phyloP scores from a whole-genome alignment of 768 basidiomycete genomes.

The Tricholoma saponaceum region DNA sequence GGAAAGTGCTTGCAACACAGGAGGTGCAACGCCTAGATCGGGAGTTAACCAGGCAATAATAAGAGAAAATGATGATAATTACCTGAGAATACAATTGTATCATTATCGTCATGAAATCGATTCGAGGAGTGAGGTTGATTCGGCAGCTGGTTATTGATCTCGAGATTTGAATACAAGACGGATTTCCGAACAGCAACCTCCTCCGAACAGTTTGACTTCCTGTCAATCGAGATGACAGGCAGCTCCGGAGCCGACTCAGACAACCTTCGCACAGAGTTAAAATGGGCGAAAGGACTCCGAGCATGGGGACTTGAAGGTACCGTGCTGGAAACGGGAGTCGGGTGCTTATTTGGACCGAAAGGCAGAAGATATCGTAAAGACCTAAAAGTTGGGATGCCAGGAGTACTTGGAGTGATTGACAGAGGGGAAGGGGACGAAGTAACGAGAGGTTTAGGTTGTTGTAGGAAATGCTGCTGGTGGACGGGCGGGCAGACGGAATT shows the following conservation, averaged over 20 bases:
- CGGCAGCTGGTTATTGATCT: slow-evolving; percentile 30
- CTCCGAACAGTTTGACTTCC: slow-evolving; percentile 17
- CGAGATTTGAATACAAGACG: slow-evolving; percentile 34
- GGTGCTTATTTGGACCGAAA: slow-evolving; percentile 51
- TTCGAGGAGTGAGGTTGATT: not conserved
- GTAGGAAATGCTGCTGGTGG: too few relatives aligned
- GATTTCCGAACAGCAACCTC: slow-evolving; percentile 29
- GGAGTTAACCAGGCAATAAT: too few relatives aligned
- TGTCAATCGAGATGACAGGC: too few relatives aligned
- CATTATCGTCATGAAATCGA: too few relatives aligned
- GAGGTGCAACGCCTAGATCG: too few relatives aligned
- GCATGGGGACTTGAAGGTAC: slow-evolving; percentile 23
- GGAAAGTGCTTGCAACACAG: too few relatives aligned
- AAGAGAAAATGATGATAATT: too few relatives aligned
- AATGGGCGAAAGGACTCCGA: too few relatives aligned
- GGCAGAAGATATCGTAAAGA: slow-evolving; percentile 65
- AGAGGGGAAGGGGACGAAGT: slow-evolving; percentile 5
- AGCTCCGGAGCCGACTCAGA: slow-evolving; percentile 24
- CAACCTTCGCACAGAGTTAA: too few relatives aligned
- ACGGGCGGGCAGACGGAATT: too few relatives aligned
- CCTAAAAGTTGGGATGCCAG: too few relatives aligned
- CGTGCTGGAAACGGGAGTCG: slow-evolving; percentile 19
- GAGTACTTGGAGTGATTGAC: slow-evolving; percentile 3
- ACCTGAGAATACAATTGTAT: too few relatives aligned
- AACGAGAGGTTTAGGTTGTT: not conserved